phyloP scores from a whole-genome alignment of 495 filamentous ascomycete species.

The Xanthoparmelia taractica region DNA sequence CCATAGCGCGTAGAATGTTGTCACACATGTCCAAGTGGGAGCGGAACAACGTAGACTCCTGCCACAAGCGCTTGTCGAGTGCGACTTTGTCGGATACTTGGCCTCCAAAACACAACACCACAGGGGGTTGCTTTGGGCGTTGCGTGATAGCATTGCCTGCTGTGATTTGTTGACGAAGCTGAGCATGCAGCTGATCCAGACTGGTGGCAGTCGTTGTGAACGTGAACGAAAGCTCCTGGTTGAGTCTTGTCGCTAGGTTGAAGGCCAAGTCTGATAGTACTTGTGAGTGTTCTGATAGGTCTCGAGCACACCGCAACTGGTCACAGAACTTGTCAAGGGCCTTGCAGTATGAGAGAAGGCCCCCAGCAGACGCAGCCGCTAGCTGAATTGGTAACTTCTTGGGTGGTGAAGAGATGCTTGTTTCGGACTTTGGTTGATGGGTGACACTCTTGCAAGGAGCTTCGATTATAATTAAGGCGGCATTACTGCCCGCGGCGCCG shows the following conservation, averaged over 20 bases:
- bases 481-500: constrained; percentile 44
- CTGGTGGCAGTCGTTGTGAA: constrained; percentile 4
- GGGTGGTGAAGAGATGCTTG: not conserved
- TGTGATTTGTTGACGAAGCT: constrained; percentile 12
- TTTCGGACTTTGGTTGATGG: not conserved
- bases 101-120: constrained; percentile 34
- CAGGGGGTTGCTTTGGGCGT: constrained; percentile 17
- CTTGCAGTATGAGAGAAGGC: constrained; percentile 21
- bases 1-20: constrained; percentile 23
- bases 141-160: constrained; percentile 3
- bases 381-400: constrained; percentile 20
- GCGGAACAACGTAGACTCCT: constrained; percentile 30
- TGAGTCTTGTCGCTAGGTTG: constrained; percentile 23
- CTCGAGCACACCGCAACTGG: constrained; percentile 8
- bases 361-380: constrained; percentile 16
- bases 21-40: constrained; percentile 38
- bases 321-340: constrained; percentile 10
- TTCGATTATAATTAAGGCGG: constrained; percentile 36
- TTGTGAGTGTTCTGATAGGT: not conserved
- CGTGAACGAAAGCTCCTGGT: constrained; percentile 13
- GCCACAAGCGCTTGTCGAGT: constrained; percentile 31
- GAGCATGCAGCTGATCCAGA: constrained; percentile 8
- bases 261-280: constrained; percentile 18
- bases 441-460: constrained; percentile 4
- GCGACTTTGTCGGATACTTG: constrained; percentile 30